phyloP scores from a whole-genome alignment of 805 yeast genomes.

The Pichia cabralensis region DNA sequence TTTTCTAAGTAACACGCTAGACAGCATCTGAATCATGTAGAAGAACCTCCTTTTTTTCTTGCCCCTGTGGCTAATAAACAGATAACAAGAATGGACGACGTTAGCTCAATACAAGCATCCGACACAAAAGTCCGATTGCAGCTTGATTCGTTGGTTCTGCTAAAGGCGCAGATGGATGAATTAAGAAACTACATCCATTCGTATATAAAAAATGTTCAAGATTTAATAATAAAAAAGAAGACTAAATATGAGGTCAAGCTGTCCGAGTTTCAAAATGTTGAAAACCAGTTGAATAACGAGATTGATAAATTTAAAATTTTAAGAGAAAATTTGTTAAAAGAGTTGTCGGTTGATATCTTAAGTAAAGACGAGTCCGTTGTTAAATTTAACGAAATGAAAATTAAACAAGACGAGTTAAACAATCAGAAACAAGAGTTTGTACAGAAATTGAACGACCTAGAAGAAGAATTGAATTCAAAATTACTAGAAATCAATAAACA shows the following conservation, averaged over 20 bases:
- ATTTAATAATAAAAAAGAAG: slow-evolving; percentile 12
- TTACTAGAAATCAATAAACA: slow-evolving; percentile 18
- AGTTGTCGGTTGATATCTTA: slow-evolving; percentile 13
- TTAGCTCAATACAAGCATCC: no score
- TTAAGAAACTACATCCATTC: slow-evolving; percentile 13
- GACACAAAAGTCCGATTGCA: slow-evolving; percentile 11
- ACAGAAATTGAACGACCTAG: slow-evolving; percentile 22
- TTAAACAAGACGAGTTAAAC: slow-evolving; percentile 27
- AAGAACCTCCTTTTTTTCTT: no score
- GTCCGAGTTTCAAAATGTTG: slow-evolving; percentile 15
- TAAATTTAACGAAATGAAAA: slow-evolving; percentile 30
- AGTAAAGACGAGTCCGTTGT: slow-evolving; percentile 26
- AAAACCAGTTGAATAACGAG: slow-evolving; percentile 13
- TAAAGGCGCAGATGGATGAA: slow-evolving; percentile 17
- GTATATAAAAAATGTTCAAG: slow-evolving; percentile 13
- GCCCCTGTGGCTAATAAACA: no score
- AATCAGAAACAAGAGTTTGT: slow-evolving; percentile 19
- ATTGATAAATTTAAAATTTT: slow-evolving; percentile 13
- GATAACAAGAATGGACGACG: no score
- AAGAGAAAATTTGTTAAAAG: slow-evolving; percentile 15
- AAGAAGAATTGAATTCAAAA: slow-evolving; percentile 16
- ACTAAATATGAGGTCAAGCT: slow-evolving; percentile 15
- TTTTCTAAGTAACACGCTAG: no score
- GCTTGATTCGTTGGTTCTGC: slow-evolving; percentile 14
- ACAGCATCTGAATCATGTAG: no score